These are phyloP conservation scores for Suhomyces choctaworum DNA, from an alignment of 1,139 yeast species.

Conservation along the genomic window DNA sequence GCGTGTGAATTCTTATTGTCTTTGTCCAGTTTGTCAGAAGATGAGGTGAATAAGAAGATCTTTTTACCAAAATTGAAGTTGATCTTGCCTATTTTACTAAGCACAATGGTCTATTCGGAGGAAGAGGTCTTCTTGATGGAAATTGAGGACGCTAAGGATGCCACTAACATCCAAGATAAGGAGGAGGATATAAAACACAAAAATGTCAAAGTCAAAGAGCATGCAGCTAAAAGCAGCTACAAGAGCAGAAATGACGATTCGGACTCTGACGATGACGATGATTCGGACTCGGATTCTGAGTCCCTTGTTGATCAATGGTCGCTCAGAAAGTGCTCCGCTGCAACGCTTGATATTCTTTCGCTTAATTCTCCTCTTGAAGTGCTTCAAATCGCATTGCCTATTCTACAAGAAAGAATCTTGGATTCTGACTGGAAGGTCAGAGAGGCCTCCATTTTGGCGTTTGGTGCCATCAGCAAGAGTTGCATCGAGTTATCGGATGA, in stretches of 20 bases:
- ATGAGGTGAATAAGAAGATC: conserved; percentile 49
- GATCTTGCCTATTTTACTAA: conserved; percentile 73
- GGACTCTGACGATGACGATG: conserved; percentile 52
- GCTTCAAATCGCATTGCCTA: conserved; percentile 67
- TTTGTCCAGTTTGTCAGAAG: conserved; percentile 56
- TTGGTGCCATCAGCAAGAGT: conserved; percentile 94
- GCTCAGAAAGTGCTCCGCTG: conserved; percentile 89
- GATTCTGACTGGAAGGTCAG: conserved; percentile 82
- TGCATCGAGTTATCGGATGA: conserved; percentile 71
- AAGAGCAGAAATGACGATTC: conserved; percentile 35
- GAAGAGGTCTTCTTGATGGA: conserved; percentile 75
- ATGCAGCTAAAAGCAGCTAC: conserved; percentile 32
- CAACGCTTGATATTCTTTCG: conserved; percentile 82
- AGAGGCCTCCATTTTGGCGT: conserved; percentile 90
- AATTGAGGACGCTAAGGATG: conserved; percentile 68
- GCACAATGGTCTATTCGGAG: conserved; percentile 86
- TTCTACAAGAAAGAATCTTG: conserved; percentile 67
- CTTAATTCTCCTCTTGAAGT: conserved; percentile 67
- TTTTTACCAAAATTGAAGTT: conserved; percentile 58
- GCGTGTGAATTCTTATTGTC: conserved; percentile 90
- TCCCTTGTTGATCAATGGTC: conserved; percentile 78
- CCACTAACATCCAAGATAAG: conserved; percentile 67
- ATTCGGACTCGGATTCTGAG: conserved; percentile 64
- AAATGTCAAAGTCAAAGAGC: conserved; percentile 68
- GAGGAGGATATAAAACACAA: conserved; percentile 87